phyloP scores from a whole-genome alignment of 805 yeast genomes.

The Scheffersomyces coipomensis region DNA sequence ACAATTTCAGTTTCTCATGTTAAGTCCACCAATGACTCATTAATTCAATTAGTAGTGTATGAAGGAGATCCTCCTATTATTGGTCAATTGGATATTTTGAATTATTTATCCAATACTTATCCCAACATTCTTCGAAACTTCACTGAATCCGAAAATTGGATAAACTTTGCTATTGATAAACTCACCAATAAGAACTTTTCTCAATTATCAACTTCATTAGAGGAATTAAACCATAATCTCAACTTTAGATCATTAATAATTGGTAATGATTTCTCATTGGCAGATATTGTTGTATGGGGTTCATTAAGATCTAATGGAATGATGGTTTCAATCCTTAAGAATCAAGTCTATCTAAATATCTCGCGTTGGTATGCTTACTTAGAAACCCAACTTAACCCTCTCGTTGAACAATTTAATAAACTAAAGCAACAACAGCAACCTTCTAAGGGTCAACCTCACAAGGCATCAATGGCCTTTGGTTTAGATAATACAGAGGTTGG shows the following conservation, averaged over 20 bases:
- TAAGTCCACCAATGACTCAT: too few species aligned
- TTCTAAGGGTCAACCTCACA: conserved; percentile 82
- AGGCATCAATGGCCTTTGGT: conserved; percentile 93
- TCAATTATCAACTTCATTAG: conserved; percentile 73
- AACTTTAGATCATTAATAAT: conserved; percentile 79
- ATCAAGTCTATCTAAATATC: conserved; percentile 77
- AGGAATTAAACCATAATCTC: conserved; percentile 76
- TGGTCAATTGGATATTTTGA: conserved; percentile 46
- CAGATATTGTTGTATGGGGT: conserved; percentile 93
- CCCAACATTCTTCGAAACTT: conserved; percentile 42
- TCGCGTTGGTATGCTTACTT: conserved; percentile 90
- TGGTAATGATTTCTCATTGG: conserved; percentile 66
- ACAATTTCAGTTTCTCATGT: too few species aligned
- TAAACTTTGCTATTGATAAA: conserved; percentile 62
- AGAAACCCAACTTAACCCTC: conserved; percentile 65
- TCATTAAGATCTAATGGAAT: conserved; percentile 88
- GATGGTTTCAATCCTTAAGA: conserved; percentile 87
- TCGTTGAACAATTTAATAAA: conserved; percentile 74
- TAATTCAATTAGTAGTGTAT: too few species aligned
- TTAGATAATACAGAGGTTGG: conserved; percentile 90
- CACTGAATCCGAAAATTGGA: conserved; percentile 58
- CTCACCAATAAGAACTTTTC: conserved; percentile 84
- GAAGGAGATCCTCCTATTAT: conserved; percentile 41
- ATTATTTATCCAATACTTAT: conserved; percentile 49
- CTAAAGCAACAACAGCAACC: conserved; percentile 45